A percentile compares a stretch with the other conserved stretches of the same genome.
phyloP scores from a whole-genome alignment of 78 protist species.

The Chrysochromulina parva region DNA sequence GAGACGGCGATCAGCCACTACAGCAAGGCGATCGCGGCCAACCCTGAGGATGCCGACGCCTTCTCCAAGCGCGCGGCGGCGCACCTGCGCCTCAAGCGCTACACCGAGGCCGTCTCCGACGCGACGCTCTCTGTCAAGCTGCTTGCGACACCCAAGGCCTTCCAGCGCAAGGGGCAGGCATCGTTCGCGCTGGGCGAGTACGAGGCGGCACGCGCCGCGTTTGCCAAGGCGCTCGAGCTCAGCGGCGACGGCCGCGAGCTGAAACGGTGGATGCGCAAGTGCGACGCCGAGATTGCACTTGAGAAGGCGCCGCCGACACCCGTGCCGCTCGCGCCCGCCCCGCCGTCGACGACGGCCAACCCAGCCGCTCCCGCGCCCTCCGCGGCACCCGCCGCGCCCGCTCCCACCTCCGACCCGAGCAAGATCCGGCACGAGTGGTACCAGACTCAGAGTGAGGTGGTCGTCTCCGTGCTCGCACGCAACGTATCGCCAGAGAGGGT shows the following conservation, averaged over 20 bases:
- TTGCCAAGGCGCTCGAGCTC: slow-evolving; percentile 50
- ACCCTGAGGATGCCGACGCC: slow-evolving; percentile 31
- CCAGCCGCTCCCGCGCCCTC: slow-evolving; percentile 2
- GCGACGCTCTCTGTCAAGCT: slow-evolving; percentile 45
- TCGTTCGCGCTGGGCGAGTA: slow-evolving; percentile 58
- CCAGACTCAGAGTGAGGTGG: slow-evolving; percentile 70
- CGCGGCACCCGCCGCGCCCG: slow-evolving; percentile 24
- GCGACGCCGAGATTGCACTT: slow-evolving; percentile 24
- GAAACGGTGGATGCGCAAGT: slow-evolving; percentile 73
- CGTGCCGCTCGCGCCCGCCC: neutral
- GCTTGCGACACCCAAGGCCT: slow-evolving; percentile 42
- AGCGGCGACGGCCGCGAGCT: slow-evolving; percentile 17
- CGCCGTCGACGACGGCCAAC: slow-evolving; percentile 29
- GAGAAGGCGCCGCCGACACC: neutral
- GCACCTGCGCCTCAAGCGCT: slow-evolving; percentile 44
- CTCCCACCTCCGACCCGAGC: slow-evolving; percentile 31
- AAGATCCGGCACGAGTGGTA: slow-evolving; percentile 78
- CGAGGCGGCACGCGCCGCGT: slow-evolving; percentile 64
- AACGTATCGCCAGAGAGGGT: slow-evolving; percentile 31
- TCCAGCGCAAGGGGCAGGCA: slow-evolving; percentile 51
- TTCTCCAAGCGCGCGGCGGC: slow-evolving; percentile 53
- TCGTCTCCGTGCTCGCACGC: slow-evolving; percentile 61
- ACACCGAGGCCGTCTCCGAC: slow-evolving; percentile 59
- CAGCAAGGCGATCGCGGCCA: slow-evolving; percentile 39
- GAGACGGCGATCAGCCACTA: slow-evolving; percentile 58